Evolutionary conservation across 2,329 filamentous ascomycete species (phyloP).

Genomic region (Aaosphaeria pasadenensis): DNA sequence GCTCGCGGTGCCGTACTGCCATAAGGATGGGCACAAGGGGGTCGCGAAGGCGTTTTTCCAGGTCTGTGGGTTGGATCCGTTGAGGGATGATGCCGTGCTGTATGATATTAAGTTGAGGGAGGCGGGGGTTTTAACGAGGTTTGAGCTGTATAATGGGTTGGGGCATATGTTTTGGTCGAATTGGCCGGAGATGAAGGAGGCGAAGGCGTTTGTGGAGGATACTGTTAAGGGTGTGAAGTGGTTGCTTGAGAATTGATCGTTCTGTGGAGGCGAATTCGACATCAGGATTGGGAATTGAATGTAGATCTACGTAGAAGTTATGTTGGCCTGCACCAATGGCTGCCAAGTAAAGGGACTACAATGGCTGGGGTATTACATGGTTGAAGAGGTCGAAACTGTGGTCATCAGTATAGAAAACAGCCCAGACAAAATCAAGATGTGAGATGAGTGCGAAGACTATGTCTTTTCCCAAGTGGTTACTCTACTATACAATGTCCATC

Average conservation of each 20-base stretch:
- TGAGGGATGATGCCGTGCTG: conserved; percentile 49
- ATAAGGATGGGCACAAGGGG: conserved; percentile 36
- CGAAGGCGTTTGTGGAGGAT: conserved; percentile 22
- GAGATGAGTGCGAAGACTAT: too few species aligned
- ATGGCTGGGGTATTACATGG: too few species aligned
- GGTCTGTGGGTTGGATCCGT: conserved; percentile 48
- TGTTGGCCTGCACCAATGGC: too few species aligned
- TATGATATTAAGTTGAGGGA: conserved; percentile 42
- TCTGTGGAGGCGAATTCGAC: neutral
- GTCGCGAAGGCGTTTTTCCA: conserved; percentile 48
- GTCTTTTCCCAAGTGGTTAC: too few species aligned
- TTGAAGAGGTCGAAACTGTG: too few species aligned
- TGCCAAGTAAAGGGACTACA: too few species aligned
- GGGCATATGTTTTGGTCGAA: conserved; percentile 45
- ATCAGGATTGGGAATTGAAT: too few species aligned
- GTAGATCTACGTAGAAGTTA: too few species aligned
- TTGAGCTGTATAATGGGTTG: conserved; percentile 41
- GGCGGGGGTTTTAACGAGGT: conserved; percentile 38
- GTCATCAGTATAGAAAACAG: too few species aligned
- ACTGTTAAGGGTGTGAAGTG: conserved; percentile 25
- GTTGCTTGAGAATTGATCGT: conserved; percentile 18
- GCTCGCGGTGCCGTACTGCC: conserved; percentile 30
- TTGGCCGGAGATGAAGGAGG: conserved; percentile 23
- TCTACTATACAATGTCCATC: too few species aligned
- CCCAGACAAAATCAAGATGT: too few species aligned